Base-by-base conservation (phyloP, 371 early-diverging fungal species). In the Syncephalastrum sp. region DNA sequence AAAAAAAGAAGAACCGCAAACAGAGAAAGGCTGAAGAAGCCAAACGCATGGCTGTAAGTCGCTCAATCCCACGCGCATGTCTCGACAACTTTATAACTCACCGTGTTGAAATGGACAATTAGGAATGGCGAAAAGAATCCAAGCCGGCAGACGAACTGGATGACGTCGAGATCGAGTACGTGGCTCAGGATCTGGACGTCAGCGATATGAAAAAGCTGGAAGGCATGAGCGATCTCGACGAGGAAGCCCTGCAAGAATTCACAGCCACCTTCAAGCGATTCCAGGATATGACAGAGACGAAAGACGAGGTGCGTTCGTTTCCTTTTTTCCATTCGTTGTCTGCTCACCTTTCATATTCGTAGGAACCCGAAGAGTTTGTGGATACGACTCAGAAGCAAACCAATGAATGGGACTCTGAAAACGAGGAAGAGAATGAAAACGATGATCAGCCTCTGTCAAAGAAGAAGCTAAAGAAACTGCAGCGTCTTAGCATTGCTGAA, bases 401-500 rank as follows among this genome's bases (percentile, higher is more conserved):
- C 15, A 53, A 50, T 0, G 64, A 33, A 33, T 33, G 38, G 38
- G 38, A 33, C 10, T 33, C 38, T 42, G 60, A 68, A 17, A 68
- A 61, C 56, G 74, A 61, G 21, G 47, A 50, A 27, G 55, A 54
- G 52, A 42, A 50, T 52, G 57, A 45, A 49, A 49, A 56, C 47
- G 50, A 50, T 47, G 80, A 96, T 49, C 81, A 92, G 62, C 56
- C 72, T 42, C 38, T 75, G 50, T 75, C 75, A 8, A 75, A 75
- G 45, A 75, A 75, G 47, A 75, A 75, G 46, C 19, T 69, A 44
- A 75, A 75, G 51, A 67, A 75, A 33, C 27, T 77, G 15, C 71
- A 68, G 42, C 71, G 77, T 59, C 53, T 77, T 21, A 82, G 89
- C 5, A 91, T 98, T 14, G 96, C 98, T 4, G 94, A 94, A 65